These are phyloP conservation scores for Trichoderma brevicompactum DNA, from an alignment of 2,329 filamentous ascomycete species.

Conservation along the genomic window DNA sequence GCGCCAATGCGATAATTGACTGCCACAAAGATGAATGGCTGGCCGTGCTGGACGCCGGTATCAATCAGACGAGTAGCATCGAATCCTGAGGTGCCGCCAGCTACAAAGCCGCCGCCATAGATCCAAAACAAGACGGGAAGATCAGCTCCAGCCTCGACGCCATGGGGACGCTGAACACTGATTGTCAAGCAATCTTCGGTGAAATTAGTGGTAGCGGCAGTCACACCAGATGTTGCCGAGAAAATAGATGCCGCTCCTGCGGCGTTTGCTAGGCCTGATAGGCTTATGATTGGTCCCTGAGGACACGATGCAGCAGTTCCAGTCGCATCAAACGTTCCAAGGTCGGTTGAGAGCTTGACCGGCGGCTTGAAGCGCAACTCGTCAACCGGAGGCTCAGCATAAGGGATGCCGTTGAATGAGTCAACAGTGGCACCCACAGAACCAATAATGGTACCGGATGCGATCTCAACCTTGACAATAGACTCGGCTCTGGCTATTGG, in stretches of 20 bases:
- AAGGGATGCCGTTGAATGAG: conserved; percentile 75
- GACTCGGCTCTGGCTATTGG: neutral
- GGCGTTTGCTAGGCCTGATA: neutral
- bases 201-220: neutral
- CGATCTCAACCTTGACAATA: conserved; percentile 56
- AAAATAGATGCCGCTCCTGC: neutral
- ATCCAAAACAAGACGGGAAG: conserved; percentile 74
- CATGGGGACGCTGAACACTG: conserved; percentile 62
- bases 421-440: conserved; percentile 56
- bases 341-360: conserved; percentile 54
- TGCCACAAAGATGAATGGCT: conserved; percentile 72
- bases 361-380: conserved; percentile 71
- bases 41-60: conserved; percentile 47
- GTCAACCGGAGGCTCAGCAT: conserved; percentile 70
- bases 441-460: conserved; percentile 62
- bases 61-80: conserved; percentile 54
- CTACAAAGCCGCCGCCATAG: conserved; percentile 67
- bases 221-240: neutral
- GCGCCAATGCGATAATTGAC: conserved; percentile 78
- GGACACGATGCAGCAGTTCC: conserved; percentile 68
- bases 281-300: conserved; percentile 63
- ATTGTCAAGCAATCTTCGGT: conserved; percentile 67
- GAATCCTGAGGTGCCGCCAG: conserved; percentile 56
- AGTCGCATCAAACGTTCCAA: conserved; percentile 67
- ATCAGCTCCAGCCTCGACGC: conserved; percentile 57